Base-by-base conservation (phyloP, 2,329 filamentous ascomycete species). In the Trichophyton mentagrophytes region DNA sequence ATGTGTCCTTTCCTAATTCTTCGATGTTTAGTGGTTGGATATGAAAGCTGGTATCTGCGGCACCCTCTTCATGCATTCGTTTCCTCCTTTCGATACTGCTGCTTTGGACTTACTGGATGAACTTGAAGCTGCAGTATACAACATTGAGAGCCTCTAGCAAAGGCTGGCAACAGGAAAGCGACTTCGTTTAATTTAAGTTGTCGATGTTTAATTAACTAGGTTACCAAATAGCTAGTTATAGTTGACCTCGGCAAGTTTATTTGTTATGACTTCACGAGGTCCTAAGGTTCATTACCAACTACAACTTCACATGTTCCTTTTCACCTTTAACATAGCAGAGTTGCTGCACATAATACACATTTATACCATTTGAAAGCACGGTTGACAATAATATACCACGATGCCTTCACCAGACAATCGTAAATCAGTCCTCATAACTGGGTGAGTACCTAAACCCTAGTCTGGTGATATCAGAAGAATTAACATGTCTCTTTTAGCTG, bases 401-500 rank as follows among this genome's bases (percentile, higher is more conserved):
- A 53, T 53, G 49, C 1, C 49, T 51, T 53, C 60, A 17, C 64
- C 62, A 40, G 72, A 75, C 58, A 68, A 64, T 57, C 71, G 71
- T 62, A 71, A 69, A 65, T 73, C 73, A 3, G 73, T 76, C 56
- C 68, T 76, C 20, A 76, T 76, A 61, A 76, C 74, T 13, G 74
- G 74, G 74, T 75, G 68, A 66, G 71, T 63, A n/a, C 17, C 46
- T 9, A 25, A 11, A 7, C 17, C 15, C 44, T 27, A 36, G 11
- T 25, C 15, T 2, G 25, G 25, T n/a, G 30, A 46, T 9, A n/a
- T 42, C 33, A 22, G 36, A 20, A 46, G 44, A 27, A n/a, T 27
- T 36, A 38, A 59, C 17, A 44, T 13, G 5, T n/a, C 13, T 30
- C 46, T 3, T 42, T 36, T 25, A 77, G 77, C 49, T 78, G 79